phyloP scores from a whole-genome alignment of 257 asterid species.

The Capsicum baccatum region DNA sequence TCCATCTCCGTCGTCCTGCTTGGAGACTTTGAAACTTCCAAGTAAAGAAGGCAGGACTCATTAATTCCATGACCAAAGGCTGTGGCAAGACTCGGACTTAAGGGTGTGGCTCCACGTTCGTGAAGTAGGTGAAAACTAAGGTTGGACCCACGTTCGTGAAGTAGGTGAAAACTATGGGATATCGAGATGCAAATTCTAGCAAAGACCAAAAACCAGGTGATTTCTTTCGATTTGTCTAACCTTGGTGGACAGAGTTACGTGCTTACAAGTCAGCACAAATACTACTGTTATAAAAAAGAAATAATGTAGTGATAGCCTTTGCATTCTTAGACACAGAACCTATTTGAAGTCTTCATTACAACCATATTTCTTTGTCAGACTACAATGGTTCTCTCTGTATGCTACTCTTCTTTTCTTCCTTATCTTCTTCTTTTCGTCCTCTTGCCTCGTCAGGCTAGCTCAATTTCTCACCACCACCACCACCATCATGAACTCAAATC shows the following conservation, averaged over 20 bases:
- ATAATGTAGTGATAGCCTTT: background rate
- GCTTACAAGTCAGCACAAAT: background rate
- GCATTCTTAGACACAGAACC: background rate
- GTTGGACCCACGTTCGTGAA: background rate
- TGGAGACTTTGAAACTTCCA: constrained; percentile 17
- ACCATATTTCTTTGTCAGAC: background rate
- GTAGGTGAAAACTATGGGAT: background rate
- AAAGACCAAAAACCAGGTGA: too few species aligned
- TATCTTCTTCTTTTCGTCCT: constrained; percentile 15
- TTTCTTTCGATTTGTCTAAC: too few species aligned
- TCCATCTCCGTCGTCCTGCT: background rate
- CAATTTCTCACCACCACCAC: constrained; percentile 19
- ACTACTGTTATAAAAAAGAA: background rate
- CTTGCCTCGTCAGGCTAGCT: constrained; percentile 13
- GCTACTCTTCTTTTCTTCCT: background rate
- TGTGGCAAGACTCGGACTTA: background rate
- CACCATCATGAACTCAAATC: constrained; percentile 32
- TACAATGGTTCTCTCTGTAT: constrained; percentile 18
- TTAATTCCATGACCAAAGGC: background rate
- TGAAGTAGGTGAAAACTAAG: background rate
- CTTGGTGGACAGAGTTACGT: background rate
- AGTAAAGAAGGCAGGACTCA: background rate
- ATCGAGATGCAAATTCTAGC: background rate
- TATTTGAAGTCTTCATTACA: background rate
- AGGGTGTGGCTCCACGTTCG: background rate